phyloP scores from a whole-genome alignment of 2,329 filamentous ascomycete genomes.

The Rugonectria rugulosa region DNA sequence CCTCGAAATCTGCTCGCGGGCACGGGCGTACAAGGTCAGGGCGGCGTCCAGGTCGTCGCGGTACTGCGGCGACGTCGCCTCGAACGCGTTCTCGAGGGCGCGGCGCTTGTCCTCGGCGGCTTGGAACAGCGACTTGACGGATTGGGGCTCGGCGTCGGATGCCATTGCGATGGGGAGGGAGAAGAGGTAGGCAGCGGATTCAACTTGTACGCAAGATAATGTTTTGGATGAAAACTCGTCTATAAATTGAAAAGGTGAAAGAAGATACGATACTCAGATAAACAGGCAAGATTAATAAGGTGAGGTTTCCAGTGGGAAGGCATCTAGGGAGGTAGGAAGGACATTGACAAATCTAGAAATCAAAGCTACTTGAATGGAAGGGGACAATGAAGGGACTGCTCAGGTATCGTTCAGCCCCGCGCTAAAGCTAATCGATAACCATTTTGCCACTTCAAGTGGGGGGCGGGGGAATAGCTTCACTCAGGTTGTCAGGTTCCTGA shows the following conservation, averaged over 20 bases:
- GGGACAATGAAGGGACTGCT: too few relatives aligned
- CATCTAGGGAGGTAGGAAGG: neutral
- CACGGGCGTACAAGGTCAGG: conserved; percentile 76
- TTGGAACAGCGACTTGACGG: conserved; percentile 58
- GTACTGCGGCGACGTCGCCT: conserved; percentile 71
- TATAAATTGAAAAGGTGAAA: neutral
- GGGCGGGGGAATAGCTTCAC: neutral
- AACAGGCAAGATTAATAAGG: neutral
- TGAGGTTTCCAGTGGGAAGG: neutral
- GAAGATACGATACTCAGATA: neutral
- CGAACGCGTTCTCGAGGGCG: conserved; percentile 68
- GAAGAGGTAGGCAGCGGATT: neutral
- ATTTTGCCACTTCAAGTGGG: neutral
- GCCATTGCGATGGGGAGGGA: conserved; percentile 37
- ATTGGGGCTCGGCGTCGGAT: conserved; percentile 53
- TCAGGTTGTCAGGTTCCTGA: neutral
- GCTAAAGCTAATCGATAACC: conserved; percentile 37
- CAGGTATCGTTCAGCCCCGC: conserved; percentile 30
- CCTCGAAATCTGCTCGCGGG: conserved; percentile 71
- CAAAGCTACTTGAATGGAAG: too few relatives aligned
- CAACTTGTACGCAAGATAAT: too few relatives aligned
- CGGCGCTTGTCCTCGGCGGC: conserved; percentile 60
- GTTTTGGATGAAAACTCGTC: too few relatives aligned
- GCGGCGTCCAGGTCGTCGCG: conserved; percentile 71
- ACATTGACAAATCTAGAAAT: too few relatives aligned